Evolutionary conservation across 2,329 filamentous ascomycete genomes (phyloP).

Genomic region (Aspergillus brunneoviolaceus): DNA sequence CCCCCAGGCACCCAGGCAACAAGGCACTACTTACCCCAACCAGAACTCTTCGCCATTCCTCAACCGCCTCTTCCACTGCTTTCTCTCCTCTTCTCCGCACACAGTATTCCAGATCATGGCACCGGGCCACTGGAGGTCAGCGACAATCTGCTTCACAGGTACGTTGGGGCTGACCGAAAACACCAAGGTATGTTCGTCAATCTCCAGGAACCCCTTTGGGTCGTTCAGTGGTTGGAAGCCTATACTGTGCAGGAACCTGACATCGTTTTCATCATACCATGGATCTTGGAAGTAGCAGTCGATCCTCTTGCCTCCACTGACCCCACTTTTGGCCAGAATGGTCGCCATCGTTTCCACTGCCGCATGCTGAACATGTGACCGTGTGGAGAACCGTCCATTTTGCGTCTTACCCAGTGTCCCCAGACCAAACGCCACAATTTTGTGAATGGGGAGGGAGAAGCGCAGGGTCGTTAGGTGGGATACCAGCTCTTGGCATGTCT

Average conservation of each 20-base stretch:
- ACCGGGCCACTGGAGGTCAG: constrained; percentile 39
- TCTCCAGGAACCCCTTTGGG: constrained; percentile 36
- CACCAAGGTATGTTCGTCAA: constrained; percentile 41
- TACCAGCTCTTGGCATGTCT: constrained; percentile 17
- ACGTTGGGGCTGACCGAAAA: constrained; percentile 35
- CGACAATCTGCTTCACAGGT: constrained; percentile 40
- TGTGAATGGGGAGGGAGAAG: constrained; percentile 15
- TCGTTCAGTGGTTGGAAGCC: constrained; percentile 28
- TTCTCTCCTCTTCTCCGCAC: constrained; percentile 3
- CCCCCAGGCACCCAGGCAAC: not conserved
- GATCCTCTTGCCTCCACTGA: constrained; percentile 8
- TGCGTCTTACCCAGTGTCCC: constrained; percentile 16
- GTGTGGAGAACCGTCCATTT: constrained; percentile 7
- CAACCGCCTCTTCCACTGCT: constrained; percentile 16
- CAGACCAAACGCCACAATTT: constrained; percentile 27
- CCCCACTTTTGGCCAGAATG: constrained; percentile 11
- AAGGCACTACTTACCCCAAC: constrained; percentile 16
- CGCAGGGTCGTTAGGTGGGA: constrained; percentile 11
- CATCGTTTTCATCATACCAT: constrained; percentile 23
- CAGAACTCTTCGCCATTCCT: constrained; percentile 19
- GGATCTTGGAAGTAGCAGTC: constrained; percentile 32
- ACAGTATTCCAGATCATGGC: constrained; percentile 31
- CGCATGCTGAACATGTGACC: constrained; percentile 26
- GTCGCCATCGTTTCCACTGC: constrained; percentile 24
- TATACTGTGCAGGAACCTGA: constrained; percentile 15